Evolutionary conservation across 1,284 basidiomycete species (phyloP).

Genomic region (Ceratobasidium papillatum): DNA sequence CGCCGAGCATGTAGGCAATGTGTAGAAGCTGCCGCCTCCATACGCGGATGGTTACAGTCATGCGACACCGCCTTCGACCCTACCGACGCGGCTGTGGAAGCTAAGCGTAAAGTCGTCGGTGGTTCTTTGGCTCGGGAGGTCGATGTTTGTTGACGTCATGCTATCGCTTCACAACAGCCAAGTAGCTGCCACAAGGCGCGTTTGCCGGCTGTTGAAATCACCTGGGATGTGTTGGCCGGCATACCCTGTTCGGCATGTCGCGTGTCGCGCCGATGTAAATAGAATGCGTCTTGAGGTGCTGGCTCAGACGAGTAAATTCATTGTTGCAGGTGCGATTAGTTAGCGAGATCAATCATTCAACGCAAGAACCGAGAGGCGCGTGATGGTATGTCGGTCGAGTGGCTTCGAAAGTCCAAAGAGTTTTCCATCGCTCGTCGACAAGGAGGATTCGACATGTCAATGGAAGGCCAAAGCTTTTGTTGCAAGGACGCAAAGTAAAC

Average conservation of each 20-base stretch:
- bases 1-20: neutral
- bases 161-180: neutral
- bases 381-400: too few species aligned
- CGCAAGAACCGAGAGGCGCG: too few species aligned
- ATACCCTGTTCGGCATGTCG: neutral
- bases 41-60: constrained; percentile 10
- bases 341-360: too few species aligned
- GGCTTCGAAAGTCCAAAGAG: too few species aligned
- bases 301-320: too few species aligned
- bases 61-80: neutral
- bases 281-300: neutral
- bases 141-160: neutral
- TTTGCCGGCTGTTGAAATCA: neutral
- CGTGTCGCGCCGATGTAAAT: neutral
- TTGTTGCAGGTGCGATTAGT: too few species aligned
- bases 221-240: neutral
- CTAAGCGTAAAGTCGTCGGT: neutral
- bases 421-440: too few species aligned
- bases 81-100: neutral
- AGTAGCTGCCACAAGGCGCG: neutral
- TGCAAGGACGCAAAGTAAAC: too few species aligned
- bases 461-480: too few species aligned
- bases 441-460: too few species aligned
- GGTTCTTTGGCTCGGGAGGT: neutral
- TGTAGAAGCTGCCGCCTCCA: constrained; percentile 20